Conservation (phyloP, 305 asterid genomes). For the Solanum chacoense region DNA sequence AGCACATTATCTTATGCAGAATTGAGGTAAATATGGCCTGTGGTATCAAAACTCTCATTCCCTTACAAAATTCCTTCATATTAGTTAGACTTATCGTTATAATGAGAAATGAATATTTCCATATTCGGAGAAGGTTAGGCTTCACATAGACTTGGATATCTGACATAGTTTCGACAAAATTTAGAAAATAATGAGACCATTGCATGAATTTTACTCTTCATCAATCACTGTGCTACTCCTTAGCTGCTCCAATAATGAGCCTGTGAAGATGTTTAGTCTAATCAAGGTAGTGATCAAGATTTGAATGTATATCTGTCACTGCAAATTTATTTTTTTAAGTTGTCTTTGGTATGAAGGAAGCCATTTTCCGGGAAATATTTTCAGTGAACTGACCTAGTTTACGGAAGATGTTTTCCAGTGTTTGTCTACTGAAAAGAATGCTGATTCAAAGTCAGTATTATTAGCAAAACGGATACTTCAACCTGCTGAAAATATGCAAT, state of each 20-base stretch:
- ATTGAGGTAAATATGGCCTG: not conserved
- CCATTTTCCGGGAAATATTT: not conserved
- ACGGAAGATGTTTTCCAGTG: not conserved
- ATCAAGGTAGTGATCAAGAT: not conserved
- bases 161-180: not conserved
- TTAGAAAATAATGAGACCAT: not conserved
- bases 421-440: not conserved
- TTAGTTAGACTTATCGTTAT: not conserved
- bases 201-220: not conserved
- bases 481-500: not conserved
- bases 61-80: not conserved
- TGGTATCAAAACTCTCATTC: not conserved
- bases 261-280: not conserved
- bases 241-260: not conserved
- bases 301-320: not conserved
- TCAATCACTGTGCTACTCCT: not conserved
- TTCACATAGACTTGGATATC: not conserved
- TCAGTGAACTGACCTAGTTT: not conserved
- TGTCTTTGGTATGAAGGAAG: not conserved
- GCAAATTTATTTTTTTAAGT: not conserved
- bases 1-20: not conserved
- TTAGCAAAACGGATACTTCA: not conserved
- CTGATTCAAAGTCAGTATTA: not conserved
- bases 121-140: not conserved
- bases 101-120: not conserved